Conservation (phyloP, 2,329 filamentous ascomycete genomes). For the Botryotinia convoluta region DNA sequence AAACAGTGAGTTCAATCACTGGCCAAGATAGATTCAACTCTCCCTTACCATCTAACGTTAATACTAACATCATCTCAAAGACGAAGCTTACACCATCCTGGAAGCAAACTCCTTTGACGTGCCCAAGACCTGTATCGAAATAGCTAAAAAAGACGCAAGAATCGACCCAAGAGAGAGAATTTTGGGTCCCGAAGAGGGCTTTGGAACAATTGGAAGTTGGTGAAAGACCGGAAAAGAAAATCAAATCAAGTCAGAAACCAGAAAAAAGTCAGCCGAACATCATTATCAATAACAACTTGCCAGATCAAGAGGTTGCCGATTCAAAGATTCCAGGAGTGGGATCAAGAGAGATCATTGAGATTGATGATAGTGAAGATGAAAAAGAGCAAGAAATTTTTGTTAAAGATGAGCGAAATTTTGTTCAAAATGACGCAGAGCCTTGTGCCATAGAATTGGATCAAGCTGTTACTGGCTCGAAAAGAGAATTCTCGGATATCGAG, state of each 20-base stretch:
- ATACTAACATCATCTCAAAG: not conserved
- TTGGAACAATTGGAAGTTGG: not conserved
- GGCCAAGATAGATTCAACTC: not conserved
- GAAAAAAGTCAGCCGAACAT: too few relatives aligned
- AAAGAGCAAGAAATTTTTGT: not conserved
- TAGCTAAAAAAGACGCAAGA: not conserved
- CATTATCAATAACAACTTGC: not conserved
- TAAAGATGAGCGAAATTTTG: too few relatives aligned
- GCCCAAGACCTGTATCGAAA: not conserved
- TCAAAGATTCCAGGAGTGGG: not conserved
- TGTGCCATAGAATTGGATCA: not conserved
- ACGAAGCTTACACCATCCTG: not conserved
- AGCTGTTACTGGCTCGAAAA: not conserved
- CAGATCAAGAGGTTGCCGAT: not conserved
- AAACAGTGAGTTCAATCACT: not conserved
- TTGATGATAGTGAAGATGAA: not conserved
- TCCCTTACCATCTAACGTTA: fast-evolving
- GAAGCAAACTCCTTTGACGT: not conserved
- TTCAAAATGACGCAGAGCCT: not conserved
- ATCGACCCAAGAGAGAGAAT: not conserved
- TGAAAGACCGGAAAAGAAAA: not conserved
- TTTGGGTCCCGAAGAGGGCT: not conserved
- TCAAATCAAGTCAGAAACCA: not conserved
- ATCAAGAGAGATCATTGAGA: not conserved
- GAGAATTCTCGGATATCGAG: not conserved